Evolutionary conservation across 805 yeast genomes (phyloP).

Genomic region (Myxozyma vanderwaltii): DNA sequence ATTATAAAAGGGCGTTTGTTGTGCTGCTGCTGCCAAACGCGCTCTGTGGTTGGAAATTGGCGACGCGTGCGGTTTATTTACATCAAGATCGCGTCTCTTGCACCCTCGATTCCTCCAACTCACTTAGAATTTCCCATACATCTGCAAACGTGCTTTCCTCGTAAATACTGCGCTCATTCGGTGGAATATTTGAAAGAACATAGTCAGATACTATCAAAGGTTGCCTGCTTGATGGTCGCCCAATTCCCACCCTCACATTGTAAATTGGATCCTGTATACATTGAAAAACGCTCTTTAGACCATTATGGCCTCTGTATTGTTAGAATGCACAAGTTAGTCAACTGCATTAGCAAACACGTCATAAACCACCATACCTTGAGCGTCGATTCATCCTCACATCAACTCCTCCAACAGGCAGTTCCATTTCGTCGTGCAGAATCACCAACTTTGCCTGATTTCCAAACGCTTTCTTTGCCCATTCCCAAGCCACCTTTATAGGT

Average conservation of each 20-base stretch:
- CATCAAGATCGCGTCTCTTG: not conserved
- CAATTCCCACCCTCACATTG: slow-evolving; percentile 76
- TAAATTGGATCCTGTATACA: slow-evolving; percentile 32
- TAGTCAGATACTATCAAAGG: slow-evolving; percentile 55
- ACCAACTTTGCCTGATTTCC: slow-evolving; percentile 50
- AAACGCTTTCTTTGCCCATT: slow-evolving; percentile 38
- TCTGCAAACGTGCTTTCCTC: slow-evolving; percentile 37
- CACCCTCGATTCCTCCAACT: not conserved
- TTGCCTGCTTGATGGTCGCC: slow-evolving; percentile 56
- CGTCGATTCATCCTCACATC: slow-evolving; percentile 62
- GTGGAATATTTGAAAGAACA: slow-evolving; percentile 60
- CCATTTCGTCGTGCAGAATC: slow-evolving; percentile 79
- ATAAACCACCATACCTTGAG: slow-evolving; percentile 43
- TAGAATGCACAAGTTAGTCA: not conserved
- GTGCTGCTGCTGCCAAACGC: too few species aligned
- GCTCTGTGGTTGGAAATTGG: too few species aligned
- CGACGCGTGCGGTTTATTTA: too few species aligned
- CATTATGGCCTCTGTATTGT: slow-evolving; percentile 86
- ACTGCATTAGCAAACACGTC: not conserved
- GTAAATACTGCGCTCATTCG: slow-evolving; percentile 49
- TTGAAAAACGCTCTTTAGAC: slow-evolving; percentile 61
- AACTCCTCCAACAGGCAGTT: slow-evolving; percentile 63
- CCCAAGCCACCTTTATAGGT: slow-evolving; percentile 55
- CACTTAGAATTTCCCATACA: slow-evolving; percentile 13
- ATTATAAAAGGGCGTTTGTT: too few species aligned